A percentile compares a stretch with the other conserved stretches of the same genome.
Conservation (phyloP, 306 rosid species). For the Quercus bicolor region DNA sequence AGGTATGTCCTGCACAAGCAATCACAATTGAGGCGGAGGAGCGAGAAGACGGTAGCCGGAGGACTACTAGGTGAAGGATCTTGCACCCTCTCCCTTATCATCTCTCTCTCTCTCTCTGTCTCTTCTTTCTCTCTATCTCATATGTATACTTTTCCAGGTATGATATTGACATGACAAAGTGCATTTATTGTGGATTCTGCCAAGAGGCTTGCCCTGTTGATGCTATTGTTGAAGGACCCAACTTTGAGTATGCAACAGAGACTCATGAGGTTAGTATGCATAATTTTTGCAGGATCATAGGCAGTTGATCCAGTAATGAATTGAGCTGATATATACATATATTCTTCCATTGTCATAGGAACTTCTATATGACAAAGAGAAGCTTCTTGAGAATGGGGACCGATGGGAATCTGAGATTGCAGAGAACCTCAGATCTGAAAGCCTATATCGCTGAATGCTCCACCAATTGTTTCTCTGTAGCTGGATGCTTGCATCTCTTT, state of each 20-base stretch:
- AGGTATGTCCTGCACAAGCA: constrained; percentile 99
- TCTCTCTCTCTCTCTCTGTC: neutral
- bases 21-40: constrained; percentile 99
- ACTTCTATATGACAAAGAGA: constrained; percentile 98
- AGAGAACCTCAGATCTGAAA: constrained; percentile 95
- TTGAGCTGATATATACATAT: neutral
- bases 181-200: constrained; percentile 99
- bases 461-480: neutral
- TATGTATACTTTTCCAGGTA: constrained; percentile 55
- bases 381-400: constrained; percentile 96
- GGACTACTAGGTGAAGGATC: constrained; percentile 82
- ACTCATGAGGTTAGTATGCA: constrained; percentile 78
- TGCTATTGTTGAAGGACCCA: constrained; percentile 99
- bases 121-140: constrained; percentile 12
- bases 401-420: constrained; percentile 99
- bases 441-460: constrained; percentile 81
- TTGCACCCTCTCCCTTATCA: neutral
- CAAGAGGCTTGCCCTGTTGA: constrained; percentile 99
- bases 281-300: constrained; percentile 10
- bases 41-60: constrained; percentile 98
- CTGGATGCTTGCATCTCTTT: constrained; percentile 12
- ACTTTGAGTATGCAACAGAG: constrained; percentile 92
- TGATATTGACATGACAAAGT: constrained; percentile 99
- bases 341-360: constrained; percentile 49
- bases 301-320: neutral